phyloP scores from a whole-genome alignment of 2,329 filamentous ascomycete genomes.

The Paramyrothecium roridum region DNA sequence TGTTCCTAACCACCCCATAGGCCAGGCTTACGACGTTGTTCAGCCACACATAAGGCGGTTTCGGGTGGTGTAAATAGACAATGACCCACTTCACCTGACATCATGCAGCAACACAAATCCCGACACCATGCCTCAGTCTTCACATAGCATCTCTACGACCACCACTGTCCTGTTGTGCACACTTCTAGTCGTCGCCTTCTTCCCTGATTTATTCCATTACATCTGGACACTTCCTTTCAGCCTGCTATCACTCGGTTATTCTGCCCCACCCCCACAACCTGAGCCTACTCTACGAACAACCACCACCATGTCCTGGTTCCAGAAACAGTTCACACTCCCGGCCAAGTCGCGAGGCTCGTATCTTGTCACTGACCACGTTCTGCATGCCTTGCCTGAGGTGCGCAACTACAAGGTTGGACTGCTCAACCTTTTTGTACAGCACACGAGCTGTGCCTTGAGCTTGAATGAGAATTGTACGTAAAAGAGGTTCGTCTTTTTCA shows the following conservation, averaged over 20 bases:
- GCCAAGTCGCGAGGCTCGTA: slow-evolving; percentile 78
- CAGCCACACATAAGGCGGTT: neutral
- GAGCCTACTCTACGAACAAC: slow-evolving; percentile 14
- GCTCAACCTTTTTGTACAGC: slow-evolving; percentile 89
- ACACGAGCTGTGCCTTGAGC: slow-evolving; percentile 86
- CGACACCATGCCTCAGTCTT: slow-evolving; percentile 36
- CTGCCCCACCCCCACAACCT: slow-evolving; percentile 18
- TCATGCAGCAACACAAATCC: slow-evolving; percentile 1
- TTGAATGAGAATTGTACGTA: slow-evolving; percentile 81
- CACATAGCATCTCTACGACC: slow-evolving; percentile 29
- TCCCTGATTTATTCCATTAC: slow-evolving; percentile 50
- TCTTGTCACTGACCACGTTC: slow-evolving; percentile 78
- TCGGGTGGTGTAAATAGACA: neutral
- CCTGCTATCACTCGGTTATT: slow-evolving; percentile 30
- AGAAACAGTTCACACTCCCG: slow-evolving; percentile 81
- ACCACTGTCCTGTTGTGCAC: slow-evolving; percentile 43
- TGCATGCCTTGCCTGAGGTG: slow-evolving; percentile 73
- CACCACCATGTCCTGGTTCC: slow-evolving; percentile 68
- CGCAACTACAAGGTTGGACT: slow-evolving; percentile 79
- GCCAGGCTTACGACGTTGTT: neutral
- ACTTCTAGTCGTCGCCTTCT: slow-evolving; percentile 49
- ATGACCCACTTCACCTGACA: slow-evolving; percentile 7
- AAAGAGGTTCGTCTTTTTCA: slow-evolving; percentile 30
- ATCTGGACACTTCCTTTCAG: slow-evolving; percentile 46
- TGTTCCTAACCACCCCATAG: no score